These are phyloP conservation scores for Colletotrichum godetiae DNA, from an alignment of 2,329 filamentous ascomycete genomes.

Conservation along the genomic window DNA sequence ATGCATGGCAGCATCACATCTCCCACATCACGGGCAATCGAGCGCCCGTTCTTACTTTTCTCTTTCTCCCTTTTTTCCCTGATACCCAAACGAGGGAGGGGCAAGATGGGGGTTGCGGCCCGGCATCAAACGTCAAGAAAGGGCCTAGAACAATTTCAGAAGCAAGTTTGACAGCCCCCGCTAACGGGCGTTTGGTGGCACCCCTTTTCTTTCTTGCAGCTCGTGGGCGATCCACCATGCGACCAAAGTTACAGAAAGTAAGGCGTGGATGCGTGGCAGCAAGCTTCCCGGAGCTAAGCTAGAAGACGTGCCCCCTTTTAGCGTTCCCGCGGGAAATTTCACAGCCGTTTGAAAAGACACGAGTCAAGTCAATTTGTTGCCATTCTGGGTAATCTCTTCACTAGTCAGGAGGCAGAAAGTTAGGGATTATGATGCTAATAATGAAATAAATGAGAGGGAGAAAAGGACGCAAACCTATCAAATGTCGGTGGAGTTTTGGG, in stretches of 20 bases:
- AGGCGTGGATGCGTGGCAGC: too few relatives aligned
- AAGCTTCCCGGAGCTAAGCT: background rate
- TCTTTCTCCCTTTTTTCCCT: background rate
- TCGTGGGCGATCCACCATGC: background rate
- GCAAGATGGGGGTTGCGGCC: background rate
- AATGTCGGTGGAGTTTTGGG: background rate
- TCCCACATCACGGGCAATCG: background rate
- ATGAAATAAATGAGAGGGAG: background rate
- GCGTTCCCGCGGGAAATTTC: background rate
- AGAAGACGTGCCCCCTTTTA: background rate
- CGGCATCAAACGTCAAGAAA: background rate
- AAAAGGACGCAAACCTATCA: background rate
- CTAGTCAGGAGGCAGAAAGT: background rate
- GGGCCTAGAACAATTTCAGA: background rate
- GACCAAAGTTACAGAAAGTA: background rate
- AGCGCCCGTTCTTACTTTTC: background rate
- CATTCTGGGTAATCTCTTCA: slow-evolving; percentile 5
- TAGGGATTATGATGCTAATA: background rate
- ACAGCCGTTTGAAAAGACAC: background rate
- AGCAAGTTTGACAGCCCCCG: background rate
- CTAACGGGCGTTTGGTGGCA: background rate
- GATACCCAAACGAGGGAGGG: background rate
- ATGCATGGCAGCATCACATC: background rate
- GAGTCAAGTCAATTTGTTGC: background rate
- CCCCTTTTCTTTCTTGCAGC: background rate